Percentiles rank a stretch among this genome's conserved stretches.
Conservation (phyloP, 2,329 filamentous ascomycete species). For the Incumbomyces delicatus region DNA sequence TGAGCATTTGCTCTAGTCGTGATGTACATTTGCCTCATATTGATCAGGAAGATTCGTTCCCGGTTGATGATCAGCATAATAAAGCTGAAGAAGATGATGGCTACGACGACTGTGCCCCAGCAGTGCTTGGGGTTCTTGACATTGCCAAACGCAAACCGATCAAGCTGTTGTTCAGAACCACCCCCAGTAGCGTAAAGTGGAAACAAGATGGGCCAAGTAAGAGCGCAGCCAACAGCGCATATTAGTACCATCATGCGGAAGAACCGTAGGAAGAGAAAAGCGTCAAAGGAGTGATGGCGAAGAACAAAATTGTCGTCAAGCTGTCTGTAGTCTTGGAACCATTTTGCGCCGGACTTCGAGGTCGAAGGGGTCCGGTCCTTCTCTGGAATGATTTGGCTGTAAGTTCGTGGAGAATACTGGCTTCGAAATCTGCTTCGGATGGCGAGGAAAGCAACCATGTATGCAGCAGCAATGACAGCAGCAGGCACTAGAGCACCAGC, state of each 20-base stretch:
- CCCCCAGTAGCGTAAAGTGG: conserved; percentile 81
- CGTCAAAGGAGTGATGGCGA: conserved; percentile 82
- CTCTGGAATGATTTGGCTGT: conserved; percentile 16
- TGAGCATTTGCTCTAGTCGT: conserved; percentile 72
- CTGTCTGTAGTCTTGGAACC: conserved; percentile 35
- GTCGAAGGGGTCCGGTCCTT: conserved; percentile 25
- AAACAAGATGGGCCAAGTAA: conserved; percentile 85
- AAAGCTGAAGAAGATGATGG: conserved; percentile 70
- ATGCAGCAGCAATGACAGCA: conserved; percentile 34
- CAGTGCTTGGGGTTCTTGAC: conserved; percentile 53
- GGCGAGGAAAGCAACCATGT: conserved; percentile 37
- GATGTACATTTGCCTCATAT: conserved; percentile 82
- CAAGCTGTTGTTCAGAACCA: conserved; percentile 56
- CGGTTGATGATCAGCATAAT: conserved; percentile 78
- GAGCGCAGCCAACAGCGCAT: conserved; percentile 68
- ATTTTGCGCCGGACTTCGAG: conserved; percentile 12
- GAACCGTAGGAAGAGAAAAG: conserved; percentile 84
- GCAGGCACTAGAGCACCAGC: conserved; percentile 41
- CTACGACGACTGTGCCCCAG: conserved; percentile 69
- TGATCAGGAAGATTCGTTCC: conserved; percentile 84
- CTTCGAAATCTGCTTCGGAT: conserved; percentile 37
- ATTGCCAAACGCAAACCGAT: conserved; percentile 73
- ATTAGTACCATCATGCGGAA: conserved; percentile 68
- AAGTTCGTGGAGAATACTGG: conserved; percentile 38
- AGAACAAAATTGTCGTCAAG: conserved; percentile 70